Percentiles rank a stretch among this genome's conserved stretches.
Conservation (phyloP, 2,329 filamentous ascomycete species). For the Gnomoniopsis sp. region DNA sequence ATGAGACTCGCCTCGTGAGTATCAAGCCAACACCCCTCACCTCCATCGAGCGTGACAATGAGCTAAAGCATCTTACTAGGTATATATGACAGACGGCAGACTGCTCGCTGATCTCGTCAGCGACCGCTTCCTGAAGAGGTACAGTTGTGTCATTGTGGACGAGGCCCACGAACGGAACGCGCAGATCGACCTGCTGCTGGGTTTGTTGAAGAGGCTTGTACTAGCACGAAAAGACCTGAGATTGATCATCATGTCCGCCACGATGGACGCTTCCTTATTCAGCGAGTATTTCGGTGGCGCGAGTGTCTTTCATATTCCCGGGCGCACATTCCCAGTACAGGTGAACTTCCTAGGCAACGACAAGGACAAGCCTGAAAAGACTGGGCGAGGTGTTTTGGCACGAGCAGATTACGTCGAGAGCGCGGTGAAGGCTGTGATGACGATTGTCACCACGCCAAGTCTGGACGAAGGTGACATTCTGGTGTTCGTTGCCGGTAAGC, state of each 20-base stretch:
- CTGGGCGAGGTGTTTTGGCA: too few species aligned
- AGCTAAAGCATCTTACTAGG: too few species aligned
- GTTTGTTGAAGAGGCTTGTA: conserved; percentile 85
- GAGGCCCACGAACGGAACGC: conserved; percentile 97
- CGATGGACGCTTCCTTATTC: conserved; percentile 94
- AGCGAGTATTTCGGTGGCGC: conserved; percentile 95
- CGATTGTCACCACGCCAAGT: conserved; percentile 79
- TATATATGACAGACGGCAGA: too few species aligned
- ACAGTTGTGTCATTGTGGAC: conserved; percentile 97
- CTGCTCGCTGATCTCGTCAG: too few species aligned
- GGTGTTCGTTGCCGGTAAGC: conserved; percentile 93
- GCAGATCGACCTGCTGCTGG: conserved; percentile 96
- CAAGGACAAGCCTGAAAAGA: conserved; percentile 94
- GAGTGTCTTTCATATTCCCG: conserved; percentile 86
- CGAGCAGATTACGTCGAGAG: too few species aligned
- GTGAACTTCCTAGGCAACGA: conserved; percentile 97
- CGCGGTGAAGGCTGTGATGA: conserved; percentile 87
- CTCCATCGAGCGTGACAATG: too few species aligned
- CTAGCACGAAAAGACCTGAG: conserved; percentile 82
- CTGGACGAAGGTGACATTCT: conserved; percentile 87
- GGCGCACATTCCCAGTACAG: conserved; percentile 95
- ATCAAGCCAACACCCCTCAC: too few species aligned
- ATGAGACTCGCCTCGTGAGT: too few species aligned
- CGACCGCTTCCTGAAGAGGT: too few species aligned
- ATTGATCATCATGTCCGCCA: conserved; percentile 98